Percentiles rank a stretch among this genome's conserved stretches.
phyloP scores from a whole-genome alignment of 2,329 filamentous ascomycete genomes.

The Thelonectria discophora region DNA sequence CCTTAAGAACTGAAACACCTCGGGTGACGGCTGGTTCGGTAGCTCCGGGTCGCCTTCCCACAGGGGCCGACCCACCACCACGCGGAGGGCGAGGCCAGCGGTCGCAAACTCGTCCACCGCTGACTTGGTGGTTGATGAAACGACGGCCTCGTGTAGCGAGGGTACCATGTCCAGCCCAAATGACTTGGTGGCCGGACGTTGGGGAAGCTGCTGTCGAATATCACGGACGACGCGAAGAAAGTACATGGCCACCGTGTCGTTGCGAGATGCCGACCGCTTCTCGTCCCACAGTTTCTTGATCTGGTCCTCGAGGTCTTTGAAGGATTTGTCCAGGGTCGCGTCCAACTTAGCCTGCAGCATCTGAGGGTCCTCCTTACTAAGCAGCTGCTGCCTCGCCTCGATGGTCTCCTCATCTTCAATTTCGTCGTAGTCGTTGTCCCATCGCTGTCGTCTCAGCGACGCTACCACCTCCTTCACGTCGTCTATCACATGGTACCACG shows the following conservation, averaged over 20 bases:
- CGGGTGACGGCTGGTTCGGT: conserved; percentile 81
- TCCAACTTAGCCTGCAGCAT: conserved; percentile 68
- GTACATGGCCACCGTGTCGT: conserved; percentile 67
- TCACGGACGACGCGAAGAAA: conserved; percentile 79
- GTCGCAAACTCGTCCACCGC: conserved; percentile 59
- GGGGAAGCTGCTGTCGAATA: conserved; percentile 72
- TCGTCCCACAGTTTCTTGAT: conserved; percentile 61
- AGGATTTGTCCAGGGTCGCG: conserved; percentile 63
- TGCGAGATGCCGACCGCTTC: conserved; percentile 55
- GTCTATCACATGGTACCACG: conserved; percentile 79
- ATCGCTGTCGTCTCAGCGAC: conserved; percentile 71
- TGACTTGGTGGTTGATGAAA: conserved; percentile 58
- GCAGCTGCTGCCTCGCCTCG: conserved; percentile 69
- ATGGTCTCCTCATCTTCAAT: conserved; percentile 78
- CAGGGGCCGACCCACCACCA: conserved; percentile 69
- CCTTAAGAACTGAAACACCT: conserved; percentile 76
- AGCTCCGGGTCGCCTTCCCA: conserved; percentile 84
- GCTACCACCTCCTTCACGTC: conserved; percentile 71
- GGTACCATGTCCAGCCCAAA: conserved; percentile 72
- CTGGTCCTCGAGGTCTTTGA: conserved; percentile 66
- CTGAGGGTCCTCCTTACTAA: conserved; percentile 77
- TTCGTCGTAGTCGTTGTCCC: conserved; percentile 79
- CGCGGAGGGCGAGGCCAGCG: conserved; percentile 54
- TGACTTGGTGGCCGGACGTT: conserved; percentile 55
- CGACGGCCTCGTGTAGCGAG: conserved; percentile 70